Conservation (phyloP, 2,329 filamentous ascomycete species). For the Grosmannia huntii region DNA sequence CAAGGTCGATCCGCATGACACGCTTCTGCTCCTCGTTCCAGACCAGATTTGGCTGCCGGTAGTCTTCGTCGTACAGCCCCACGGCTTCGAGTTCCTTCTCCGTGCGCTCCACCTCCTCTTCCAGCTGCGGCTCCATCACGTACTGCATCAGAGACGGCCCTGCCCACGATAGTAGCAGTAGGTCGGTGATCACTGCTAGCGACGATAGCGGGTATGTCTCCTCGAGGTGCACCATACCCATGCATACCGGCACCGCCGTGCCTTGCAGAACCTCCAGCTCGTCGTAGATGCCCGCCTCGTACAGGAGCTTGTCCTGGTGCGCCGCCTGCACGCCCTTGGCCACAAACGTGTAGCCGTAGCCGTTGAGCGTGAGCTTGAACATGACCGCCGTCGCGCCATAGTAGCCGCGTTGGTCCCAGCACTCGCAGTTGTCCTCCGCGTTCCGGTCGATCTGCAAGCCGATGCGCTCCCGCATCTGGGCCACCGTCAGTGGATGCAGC, state of each 20-base stretch:
- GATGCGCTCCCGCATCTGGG: neutral
- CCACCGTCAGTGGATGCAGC: neutral
- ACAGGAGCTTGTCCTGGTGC: neutral
- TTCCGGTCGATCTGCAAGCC: neutral
- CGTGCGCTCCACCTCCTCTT: neutral
- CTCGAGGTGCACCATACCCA: constrained; percentile 7
- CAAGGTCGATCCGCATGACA: constrained; percentile 1
- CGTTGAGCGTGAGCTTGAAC: constrained; percentile 9
- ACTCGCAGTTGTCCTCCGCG: neutral
- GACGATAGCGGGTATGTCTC: constrained; percentile 2
- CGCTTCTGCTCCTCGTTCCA: neutral
- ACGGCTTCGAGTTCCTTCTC: neutral
- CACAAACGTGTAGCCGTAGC: too few relatives aligned
- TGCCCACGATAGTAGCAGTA: constrained; percentile 9
- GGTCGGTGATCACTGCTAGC: constrained; percentile 2
- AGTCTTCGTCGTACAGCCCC: neutral
- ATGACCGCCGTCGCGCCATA: constrained; percentile 4
- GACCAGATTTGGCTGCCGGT: neutral
- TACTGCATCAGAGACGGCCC: neutral
- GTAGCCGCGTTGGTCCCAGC: neutral
- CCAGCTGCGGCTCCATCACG: neutral
- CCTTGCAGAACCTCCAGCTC: constrained; percentile 5
- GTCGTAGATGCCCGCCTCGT: constrained; percentile 5
- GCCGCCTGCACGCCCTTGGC: constrained; percentile 5
- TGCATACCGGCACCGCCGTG: constrained; percentile 7